phyloP scores from a whole-genome alignment of 345 rosid genomes.

The Erodium maritimum region DNA sequence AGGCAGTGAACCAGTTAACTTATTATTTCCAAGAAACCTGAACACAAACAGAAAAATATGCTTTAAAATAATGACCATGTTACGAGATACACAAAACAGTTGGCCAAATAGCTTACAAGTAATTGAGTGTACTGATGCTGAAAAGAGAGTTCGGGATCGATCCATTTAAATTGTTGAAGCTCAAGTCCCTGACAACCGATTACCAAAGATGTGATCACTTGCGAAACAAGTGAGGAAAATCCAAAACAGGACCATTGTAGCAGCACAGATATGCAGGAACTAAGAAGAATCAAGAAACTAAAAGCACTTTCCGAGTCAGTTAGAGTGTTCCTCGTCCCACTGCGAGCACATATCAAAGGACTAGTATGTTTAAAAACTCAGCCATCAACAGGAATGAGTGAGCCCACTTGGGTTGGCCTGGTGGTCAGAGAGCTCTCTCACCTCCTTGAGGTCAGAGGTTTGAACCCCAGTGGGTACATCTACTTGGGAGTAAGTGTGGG shows the following conservation, averaged over 20 bases:
- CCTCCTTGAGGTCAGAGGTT: too few species aligned
- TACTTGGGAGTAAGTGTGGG: too few species aligned
- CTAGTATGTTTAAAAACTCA: background rate
- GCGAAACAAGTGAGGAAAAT: background rate
- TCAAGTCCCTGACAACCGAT: conserved; percentile 34
- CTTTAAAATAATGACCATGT: conserved; percentile 1
- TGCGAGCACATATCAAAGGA: background rate
- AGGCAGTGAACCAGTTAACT: conserved; percentile 46
- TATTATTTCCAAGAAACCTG: conserved; percentile 62
- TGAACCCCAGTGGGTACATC: too few species aligned
- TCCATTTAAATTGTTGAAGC: conserved; percentile 43
- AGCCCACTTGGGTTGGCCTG: too few species aligned
- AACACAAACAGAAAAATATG: conserved; percentile 8
- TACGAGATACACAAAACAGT: background rate
- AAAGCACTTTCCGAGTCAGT: background rate
- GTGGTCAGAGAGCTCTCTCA: too few species aligned
- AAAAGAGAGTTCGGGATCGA: conserved; percentile 31
- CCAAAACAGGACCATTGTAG: too few species aligned
- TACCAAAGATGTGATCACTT: background rate
- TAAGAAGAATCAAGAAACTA: too few species aligned
- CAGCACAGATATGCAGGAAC: too few species aligned
- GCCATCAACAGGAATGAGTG: conserved; percentile 4
- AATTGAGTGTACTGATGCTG: conserved; percentile 20
- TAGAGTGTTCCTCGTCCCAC: background rate
- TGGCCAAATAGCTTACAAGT: conserved; percentile 39